phyloP scores from a whole-genome alignment of 441 rosid genomes.

The Arabidopsis lyrata region DNA sequence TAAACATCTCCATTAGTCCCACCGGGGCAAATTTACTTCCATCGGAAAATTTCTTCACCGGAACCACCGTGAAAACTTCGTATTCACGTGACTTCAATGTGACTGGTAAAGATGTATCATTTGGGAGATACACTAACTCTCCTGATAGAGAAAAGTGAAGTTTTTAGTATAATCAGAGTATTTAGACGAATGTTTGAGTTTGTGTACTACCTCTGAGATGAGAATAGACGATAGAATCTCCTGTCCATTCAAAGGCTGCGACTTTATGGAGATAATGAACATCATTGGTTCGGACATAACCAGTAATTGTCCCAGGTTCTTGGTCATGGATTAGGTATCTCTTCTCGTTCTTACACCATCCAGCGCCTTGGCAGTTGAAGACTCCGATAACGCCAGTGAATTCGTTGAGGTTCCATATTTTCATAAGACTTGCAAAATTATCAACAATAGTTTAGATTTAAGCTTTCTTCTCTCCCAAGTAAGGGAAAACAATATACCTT shows the following conservation, averaged over 20 bases:
- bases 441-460: not conserved
- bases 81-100: constrained; percentile 63
- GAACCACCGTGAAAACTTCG: constrained; percentile 70
- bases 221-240: constrained; percentile 62
- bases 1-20: constrained; percentile 74
- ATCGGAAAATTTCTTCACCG: constrained; percentile 57
- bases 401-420: constrained; percentile 86
- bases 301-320: constrained; percentile 62
- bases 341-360: constrained; percentile 76
- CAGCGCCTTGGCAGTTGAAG: constrained; percentile 85
- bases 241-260: constrained; percentile 59
- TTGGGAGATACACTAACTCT: constrained; percentile 66
- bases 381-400: constrained; percentile 65
- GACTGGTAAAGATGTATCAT: constrained; percentile 59
- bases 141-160: constrained; percentile 46
- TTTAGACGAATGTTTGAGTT: constrained; percentile 10
- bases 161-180: not conserved
- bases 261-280: constrained; percentile 65
- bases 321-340: constrained; percentile 64
- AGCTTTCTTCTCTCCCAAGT: not conserved
- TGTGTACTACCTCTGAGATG: constrained; percentile 61
- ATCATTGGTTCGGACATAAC: constrained; percentile 60
- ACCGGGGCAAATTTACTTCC: constrained; percentile 59
- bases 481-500: constrained; percentile 47
- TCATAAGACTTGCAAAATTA: constrained; percentile 60